These are phyloP conservation scores for Dendrobium chrysotoxum DNA, from an alignment of 106 monocot species.

Conservation along the genomic window DNA sequence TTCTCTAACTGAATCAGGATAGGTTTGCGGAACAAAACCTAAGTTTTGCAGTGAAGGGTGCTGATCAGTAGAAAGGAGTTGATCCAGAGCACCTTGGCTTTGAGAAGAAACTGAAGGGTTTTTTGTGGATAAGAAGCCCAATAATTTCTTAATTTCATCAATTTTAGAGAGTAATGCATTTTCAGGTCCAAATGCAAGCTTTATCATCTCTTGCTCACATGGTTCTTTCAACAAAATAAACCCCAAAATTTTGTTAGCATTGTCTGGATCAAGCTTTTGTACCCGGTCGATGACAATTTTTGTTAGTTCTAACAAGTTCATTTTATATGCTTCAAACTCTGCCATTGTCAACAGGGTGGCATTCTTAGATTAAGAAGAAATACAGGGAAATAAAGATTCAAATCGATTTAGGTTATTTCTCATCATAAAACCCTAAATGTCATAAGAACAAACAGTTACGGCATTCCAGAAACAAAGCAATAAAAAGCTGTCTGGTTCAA, in stretches of 20 bases:
- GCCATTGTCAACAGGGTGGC: neutral
- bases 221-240: conserved; percentile 44
- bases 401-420: neutral
- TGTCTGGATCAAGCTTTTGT: conserved; percentile 45
- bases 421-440: too few relatives aligned
- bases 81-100: conserved; percentile 9
- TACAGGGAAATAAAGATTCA: neutral
- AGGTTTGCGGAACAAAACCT: conserved; percentile 10
- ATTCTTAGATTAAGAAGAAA: neutral
- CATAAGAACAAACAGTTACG: too few relatives aligned
- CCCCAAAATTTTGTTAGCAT: conserved; percentile 47
- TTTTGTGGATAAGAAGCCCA: conserved; percentile 5
- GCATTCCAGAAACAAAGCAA: too few relatives aligned
- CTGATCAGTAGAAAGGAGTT: conserved; percentile 10
- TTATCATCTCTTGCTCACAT: conserved; percentile 37
- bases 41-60: conserved; percentile 5
- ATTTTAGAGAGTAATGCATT: conserved; percentile 32
- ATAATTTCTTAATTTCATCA: conserved; percentile 33
- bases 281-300: conserved; percentile 43
- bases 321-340: conserved; percentile 24
- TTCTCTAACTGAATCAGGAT: conserved; percentile 7
- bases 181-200: conserved; percentile 51
- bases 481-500: too few relatives aligned
- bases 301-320: conserved; percentile 46
- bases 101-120: neutral